Evolutionary conservation across 2,329 filamentous ascomycete genomes (phyloP).

Genomic region (Blastomyces percursus): DNA sequence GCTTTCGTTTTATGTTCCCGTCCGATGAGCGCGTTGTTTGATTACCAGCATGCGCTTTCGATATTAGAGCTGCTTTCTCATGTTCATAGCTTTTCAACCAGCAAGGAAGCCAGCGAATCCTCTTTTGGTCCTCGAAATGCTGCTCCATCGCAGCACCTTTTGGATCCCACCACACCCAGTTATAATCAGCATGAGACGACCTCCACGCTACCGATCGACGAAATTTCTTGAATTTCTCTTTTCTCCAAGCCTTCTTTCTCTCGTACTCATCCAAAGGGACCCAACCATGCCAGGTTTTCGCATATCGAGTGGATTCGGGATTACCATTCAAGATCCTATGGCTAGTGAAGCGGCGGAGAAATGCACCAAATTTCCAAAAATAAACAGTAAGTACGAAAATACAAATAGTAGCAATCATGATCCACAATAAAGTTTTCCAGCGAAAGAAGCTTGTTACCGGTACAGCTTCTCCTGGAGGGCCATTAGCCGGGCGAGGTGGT

Average conservation of each 20-base stretch:
- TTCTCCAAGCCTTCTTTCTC: constrained; percentile 19
- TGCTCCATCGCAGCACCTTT: constrained; percentile 14
- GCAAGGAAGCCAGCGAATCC: constrained; percentile 19
- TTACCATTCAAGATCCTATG: constrained; percentile 27
- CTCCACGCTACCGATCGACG: constrained; percentile 25
- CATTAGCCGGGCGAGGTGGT: constrained; percentile 19
- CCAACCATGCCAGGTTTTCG: constrained; percentile 36
- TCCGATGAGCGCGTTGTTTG: background rate
- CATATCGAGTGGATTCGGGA: constrained; percentile 23
- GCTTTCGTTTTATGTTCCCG: background rate
- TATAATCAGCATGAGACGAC: constrained; percentile 26
- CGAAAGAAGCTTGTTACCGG: constrained; percentile 21
- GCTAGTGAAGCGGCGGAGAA: constrained; percentile 28
- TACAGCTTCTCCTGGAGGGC: constrained; percentile 16
- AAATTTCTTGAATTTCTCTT: constrained; percentile 15
- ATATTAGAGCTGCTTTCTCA: constrained; percentile 17
- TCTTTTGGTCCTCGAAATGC: constrained; percentile 14
- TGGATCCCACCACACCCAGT: constrained; percentile 35
- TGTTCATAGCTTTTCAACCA: constrained; percentile 21
- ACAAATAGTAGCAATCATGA: constrained; percentile 28
- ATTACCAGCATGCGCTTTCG: constrained; percentile 15
- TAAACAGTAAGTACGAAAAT: constrained; percentile 31
- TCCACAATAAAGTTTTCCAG: constrained; percentile 22
- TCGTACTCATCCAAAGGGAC: constrained; percentile 25
- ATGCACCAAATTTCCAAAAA: constrained; percentile 30